Evolutionary conservation across 805 yeast genomes (phyloP).

Genomic region (Hanseniaspora valbyensis): DNA sequence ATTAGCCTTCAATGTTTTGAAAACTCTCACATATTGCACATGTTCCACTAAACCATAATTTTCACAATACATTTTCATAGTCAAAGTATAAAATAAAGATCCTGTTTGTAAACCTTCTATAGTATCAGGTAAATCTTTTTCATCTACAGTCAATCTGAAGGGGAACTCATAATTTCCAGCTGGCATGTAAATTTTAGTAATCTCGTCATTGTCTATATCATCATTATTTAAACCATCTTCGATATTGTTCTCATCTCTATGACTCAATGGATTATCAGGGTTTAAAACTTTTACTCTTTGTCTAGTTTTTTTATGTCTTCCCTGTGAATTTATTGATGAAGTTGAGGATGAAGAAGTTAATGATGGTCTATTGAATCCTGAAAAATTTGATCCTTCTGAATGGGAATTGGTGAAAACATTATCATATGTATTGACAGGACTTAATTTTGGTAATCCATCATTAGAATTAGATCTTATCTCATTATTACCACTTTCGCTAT

Average conservation of each 20-base stretch:
- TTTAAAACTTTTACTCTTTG: background rate
- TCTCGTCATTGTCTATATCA: no score
- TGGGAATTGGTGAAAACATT: background rate
- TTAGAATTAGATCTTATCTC: background rate
- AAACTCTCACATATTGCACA: conserved; percentile 52
- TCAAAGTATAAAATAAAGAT: conserved; percentile 57
- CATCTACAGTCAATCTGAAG: conserved; percentile 65
- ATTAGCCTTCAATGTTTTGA: conserved; percentile 74
- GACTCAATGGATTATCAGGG: background rate
- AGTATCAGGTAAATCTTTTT: conserved; percentile 56
- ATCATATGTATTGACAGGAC: conserved; percentile 9
- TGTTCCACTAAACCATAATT: conserved; percentile 20
- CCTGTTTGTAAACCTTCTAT: conserved; percentile 81
- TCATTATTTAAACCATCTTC: conserved; percentile 7
- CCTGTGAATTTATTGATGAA: background rate
- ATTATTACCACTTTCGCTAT: background rate
- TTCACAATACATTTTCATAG: conserved; percentile 52
- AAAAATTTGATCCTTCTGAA: no score
- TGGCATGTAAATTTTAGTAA: conserved; percentile 35
- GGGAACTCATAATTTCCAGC: conserved; percentile 82
- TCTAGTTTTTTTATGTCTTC: background rate
- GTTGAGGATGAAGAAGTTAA: background rate
- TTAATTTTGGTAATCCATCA: background rate
- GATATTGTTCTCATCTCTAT: background rate
- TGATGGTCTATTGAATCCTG: background rate